phyloP scores from a whole-genome alignment of 106 monocot genomes.

The Narthecium ossifragum region DNA sequence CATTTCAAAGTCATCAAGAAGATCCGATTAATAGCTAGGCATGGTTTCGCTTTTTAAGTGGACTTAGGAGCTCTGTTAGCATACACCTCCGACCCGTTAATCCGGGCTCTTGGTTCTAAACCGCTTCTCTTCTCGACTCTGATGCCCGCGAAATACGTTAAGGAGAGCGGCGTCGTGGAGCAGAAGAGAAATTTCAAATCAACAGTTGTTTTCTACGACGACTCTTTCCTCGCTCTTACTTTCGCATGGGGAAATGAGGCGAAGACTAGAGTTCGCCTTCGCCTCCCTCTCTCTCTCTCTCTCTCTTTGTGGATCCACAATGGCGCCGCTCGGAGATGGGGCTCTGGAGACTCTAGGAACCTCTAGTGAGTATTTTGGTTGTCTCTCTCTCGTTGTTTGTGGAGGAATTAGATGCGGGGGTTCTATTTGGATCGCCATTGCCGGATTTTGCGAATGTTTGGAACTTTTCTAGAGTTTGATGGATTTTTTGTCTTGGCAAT shows the following conservation, averaged over 20 bases:
- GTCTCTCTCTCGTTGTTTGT: neutral
- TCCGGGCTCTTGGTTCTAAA: no score
- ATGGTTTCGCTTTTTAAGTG: no score
- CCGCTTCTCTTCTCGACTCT: neutral
- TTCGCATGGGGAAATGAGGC: neutral
- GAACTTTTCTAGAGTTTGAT: neutral
- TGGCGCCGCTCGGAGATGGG: neutral
- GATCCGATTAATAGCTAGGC: no score
- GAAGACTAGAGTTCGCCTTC: neutral
- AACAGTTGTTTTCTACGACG: no score
- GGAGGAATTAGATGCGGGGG: no score
- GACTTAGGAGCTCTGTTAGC: no score
- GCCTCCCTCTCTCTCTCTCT: neutral
- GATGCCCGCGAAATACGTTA: neutral
- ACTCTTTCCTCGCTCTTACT: neutral
- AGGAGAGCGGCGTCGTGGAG: no score
- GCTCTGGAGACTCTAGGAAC: neutral
- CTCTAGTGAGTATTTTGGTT: neutral
- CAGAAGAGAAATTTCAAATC: no score
- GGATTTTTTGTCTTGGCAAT: neutral
- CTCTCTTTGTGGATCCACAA: neutral
- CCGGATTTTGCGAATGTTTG: no score
- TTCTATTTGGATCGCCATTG: neutral
- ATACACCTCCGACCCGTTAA: no score
- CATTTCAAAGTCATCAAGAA: no score